Base-by-base conservation (phyloP, 1,284 basidiomycete species). In the Pseudozyma tsukubaensis region DNA sequence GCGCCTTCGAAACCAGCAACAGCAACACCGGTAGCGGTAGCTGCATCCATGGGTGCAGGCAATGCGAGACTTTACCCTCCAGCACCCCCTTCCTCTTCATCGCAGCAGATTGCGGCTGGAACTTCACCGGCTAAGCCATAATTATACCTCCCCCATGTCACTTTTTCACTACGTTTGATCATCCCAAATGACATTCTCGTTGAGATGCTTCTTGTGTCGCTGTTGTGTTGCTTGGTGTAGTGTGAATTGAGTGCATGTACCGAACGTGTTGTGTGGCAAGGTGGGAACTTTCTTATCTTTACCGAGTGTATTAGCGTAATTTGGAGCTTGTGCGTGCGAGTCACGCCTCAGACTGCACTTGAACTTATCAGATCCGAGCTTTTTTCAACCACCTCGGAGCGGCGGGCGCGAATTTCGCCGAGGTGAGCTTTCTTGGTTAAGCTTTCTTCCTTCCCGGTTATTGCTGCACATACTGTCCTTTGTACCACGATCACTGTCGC, bases 21-120 rank as follows among this genome's bases (percentile, higher is more conserved):
- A 37, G 64, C 71, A 12, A 73, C 65, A 7, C 71, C 71, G 0
- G 65, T 73, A 16, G 52, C 71, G 14, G 48, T 56, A 4, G 65
- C 65, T 1, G 61, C 65, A 2, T 57, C 65, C 2, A 42, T 52
- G 7, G 71, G 71, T 2, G 65, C 52, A 18, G 58, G 47, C 1
- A 68, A 73, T 19, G 42, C 60, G 8, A 54, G 59, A 8, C 42
- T 73, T 34, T 68, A 73, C 43, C 71, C 64, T 16, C 54, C n/a
- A n/a, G n/a, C n/a, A n/a, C n/a, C n/a, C n/a, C n/a, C n/a, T n/a
- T n/a, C n/a, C n/a, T n/a, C n/a, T n/a, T n/a, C 65, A 1, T 40
- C 47, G 3, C 19, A n/a, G 14, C 49, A 59, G 50, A 13, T 37
- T 9, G 43, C 21, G 19, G 43, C 42, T 45, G 18, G 36, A 47